A percentile compares a stretch with the other conserved stretches of the same genome.
These are phyloP conservation scores for Colletotrichum incanum DNA, from an alignment of 2,329 filamentous ascomycete genomes.

Conservation along the genomic window DNA sequence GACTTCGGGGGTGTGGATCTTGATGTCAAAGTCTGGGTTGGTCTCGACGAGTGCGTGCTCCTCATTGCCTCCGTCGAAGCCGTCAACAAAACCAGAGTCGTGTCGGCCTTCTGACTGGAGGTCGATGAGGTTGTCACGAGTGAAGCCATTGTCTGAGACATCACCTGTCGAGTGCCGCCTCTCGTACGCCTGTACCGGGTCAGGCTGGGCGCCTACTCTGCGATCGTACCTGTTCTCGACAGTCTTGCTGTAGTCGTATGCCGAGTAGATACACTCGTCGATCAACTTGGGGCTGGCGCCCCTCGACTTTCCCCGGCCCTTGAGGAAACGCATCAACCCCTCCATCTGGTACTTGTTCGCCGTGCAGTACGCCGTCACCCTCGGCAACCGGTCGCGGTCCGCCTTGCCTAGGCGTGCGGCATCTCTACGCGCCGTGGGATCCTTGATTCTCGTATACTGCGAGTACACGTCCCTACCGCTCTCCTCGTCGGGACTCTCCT, in stretches of 20 bases:
- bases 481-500: constrained; percentile 86
- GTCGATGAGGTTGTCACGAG: constrained; percentile 76
- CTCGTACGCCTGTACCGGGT: constrained; percentile 67
- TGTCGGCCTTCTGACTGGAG: constrained; percentile 62
- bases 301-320: constrained; percentile 83
- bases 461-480: constrained; percentile 96
- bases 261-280: constrained; percentile 97
- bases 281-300: constrained; percentile 92
- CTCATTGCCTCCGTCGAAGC: constrained; percentile 47
- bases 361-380: constrained; percentile 97
- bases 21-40: constrained; percentile 84
- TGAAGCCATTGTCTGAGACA: constrained; percentile 70
- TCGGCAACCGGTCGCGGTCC: constrained; percentile 86
- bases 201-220: constrained; percentile 46
- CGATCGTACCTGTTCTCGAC: constrained; percentile 55
- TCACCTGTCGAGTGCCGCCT: constrained; percentile 84
- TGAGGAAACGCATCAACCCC: constrained; percentile 89
- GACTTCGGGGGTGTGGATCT: constrained; percentile 92
- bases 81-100: constrained; percentile 52
- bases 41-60: constrained; percentile 56
- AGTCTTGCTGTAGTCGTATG: constrained; percentile 82
- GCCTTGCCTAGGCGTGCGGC: constrained; percentile 94
- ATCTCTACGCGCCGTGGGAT: constrained; percentile 92
- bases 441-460: constrained; percentile 97
- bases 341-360: constrained; percentile 94